Base-by-base conservation (phyloP, 257 asterid species). In the Petrea volubilis region DNA sequence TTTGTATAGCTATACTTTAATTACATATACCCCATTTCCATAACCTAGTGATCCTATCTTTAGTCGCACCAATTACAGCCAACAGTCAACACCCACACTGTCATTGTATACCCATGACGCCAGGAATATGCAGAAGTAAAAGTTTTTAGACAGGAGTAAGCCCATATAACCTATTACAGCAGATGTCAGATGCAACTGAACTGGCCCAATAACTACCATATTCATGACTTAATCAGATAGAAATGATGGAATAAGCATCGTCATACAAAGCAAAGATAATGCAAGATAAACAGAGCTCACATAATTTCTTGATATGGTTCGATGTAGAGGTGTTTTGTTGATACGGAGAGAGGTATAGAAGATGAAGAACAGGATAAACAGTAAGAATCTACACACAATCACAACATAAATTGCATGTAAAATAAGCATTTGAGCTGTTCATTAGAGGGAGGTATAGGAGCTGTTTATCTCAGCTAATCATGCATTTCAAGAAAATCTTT, bases 401-500 rank as follows among this genome's bases (percentile, higher is more conserved):
- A 74, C 21, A 20, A n/a, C 27, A 50, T 5, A 53, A 61, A 27
- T 60, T 59, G 66, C 76, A 67, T 18, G 34, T 18, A 18, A 51
- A 13, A 52, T 27, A 62, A 24, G 29, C 68, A 76, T 53, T 27
- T 49, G 46, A 76, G 34, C 23, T 15, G 23, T 60, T 61, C 66
- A 72, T 56, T 41, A 41, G n/a, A 56, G 33, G 47, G 67, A 62
- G 49, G 53, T 40, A 66, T 52, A 74, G 24, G 66, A 46, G 46
- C 43, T 47, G 52, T 60, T 50, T 73, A 24, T 51, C 43, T 33
- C 60, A 52, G 43, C 33, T 38, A 44, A 38, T 28, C 43, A 72
- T 51, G 51, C 66, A 52, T 43, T 64, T n/a, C 44, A 64, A 61
- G 18, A 44, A 47, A 33, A 59, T 14, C 64, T 33, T 41, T 41